These are phyloP conservation scores for Penicillium sp. DNA, from an alignment of 2,329 filamentous ascomycete species.

Conservation along the genomic window DNA sequence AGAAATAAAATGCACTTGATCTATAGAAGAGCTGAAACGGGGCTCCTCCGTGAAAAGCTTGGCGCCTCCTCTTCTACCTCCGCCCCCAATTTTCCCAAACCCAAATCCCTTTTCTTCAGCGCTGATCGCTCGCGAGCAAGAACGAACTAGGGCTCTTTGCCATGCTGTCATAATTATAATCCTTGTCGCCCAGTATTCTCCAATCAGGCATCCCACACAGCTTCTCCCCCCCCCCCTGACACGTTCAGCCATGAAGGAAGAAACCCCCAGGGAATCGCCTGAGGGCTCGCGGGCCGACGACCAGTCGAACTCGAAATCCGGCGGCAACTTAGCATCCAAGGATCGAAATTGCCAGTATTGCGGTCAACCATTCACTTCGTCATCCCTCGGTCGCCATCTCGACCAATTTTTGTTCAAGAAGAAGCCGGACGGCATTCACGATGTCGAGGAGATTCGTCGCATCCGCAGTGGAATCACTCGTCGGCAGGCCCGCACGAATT, in stretches of 20 bases:
- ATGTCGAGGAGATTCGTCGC: conserved; percentile 84
- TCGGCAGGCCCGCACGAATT: conserved; percentile 71
- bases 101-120: not conserved
- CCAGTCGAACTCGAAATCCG: conserved; percentile 26
- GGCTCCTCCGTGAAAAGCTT: conserved; percentile 14
- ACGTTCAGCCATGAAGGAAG: conserved; percentile 16
- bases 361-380: conserved; percentile 86
- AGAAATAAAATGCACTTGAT: not conserved
- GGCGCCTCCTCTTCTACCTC: conserved; percentile 6
- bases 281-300: conserved; percentile 42
- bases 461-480: conserved; percentile 83
- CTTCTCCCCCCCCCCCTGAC: not conserved
- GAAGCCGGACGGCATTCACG: conserved; percentile 89
- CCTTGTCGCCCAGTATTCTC: not conserved
- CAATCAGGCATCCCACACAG: not conserved
- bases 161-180: conserved; percentile 4
- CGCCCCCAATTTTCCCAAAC: conserved; percentile 1
- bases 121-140: not conserved
- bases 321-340: conserved; percentile 61
- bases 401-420: conserved; percentile 93
- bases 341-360: conserved; percentile 90
- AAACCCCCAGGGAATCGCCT: conserved; percentile 30
- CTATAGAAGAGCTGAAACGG: not conserved
- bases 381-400: conserved; percentile 86
- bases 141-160: not conserved